A percentile compares a stretch with the other conserved stretches of the same genome.
Evolutionary conservation across 1,284 basidiomycete species (phyloP).

Genomic region (Apiotrichum gamsii): DNA sequence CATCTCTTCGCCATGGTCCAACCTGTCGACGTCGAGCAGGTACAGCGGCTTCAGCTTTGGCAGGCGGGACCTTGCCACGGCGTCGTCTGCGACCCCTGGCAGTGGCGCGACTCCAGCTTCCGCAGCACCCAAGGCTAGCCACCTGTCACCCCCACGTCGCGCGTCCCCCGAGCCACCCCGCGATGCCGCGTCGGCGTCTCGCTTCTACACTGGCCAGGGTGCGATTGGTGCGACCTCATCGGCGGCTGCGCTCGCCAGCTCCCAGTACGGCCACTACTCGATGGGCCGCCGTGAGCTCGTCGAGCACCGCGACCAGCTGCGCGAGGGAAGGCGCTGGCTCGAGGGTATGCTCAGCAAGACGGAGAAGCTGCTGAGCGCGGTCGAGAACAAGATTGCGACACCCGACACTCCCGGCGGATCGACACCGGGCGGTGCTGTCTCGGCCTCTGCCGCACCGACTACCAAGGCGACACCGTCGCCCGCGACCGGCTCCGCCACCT

Average conservation of each 20-base stretch:
- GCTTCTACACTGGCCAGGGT: constrained; percentile 7
- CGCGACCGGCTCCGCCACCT: not conserved
- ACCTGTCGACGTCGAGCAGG: constrained; percentile 15
- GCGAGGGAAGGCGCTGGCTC: constrained; percentile 46
- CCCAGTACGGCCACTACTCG: constrained; percentile 28
- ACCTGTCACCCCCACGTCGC: constrained; percentile 24
- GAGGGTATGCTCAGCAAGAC: constrained; percentile 43
- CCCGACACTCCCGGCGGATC: constrained; percentile 1
- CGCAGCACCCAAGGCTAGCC: constrained; percentile 12
- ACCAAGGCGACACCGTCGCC: not conserved
- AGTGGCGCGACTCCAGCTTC: constrained; percentile 4
- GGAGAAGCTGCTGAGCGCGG: constrained; percentile 41
- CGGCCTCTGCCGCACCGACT: constrained; percentile 2
- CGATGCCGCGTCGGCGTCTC: constrained; percentile 13
- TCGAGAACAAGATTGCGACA: constrained; percentile 37
- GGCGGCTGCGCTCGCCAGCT: constrained; percentile 2
- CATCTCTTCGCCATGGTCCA: constrained; percentile 28
- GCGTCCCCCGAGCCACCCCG: constrained; percentile 29
- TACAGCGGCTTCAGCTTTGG: constrained; percentile 28
- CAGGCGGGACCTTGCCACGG: constrained; percentile 23
- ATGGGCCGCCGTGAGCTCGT: constrained; percentile 40
- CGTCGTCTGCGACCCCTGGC: not conserved
- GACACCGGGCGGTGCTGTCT: not conserved
- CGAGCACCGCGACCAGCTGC: constrained; percentile 46
- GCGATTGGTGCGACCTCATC: constrained; percentile 1